Conservation (phyloP, 352 stramenopile genomes). For the Pilasporangium apinafurcum region DNA sequence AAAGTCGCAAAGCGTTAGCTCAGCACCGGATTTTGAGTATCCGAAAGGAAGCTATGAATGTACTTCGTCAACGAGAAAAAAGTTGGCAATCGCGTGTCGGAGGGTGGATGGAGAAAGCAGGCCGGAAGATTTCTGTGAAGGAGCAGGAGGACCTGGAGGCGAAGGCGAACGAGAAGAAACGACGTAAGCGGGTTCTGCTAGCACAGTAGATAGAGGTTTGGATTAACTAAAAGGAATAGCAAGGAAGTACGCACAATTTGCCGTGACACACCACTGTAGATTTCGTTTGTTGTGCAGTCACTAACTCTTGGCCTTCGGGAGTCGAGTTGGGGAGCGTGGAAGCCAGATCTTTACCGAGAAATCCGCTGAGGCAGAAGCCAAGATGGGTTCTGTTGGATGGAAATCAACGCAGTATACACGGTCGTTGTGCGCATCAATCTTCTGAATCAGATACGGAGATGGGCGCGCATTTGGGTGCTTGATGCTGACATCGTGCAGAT, state of each 20-base stretch:
- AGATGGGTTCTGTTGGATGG: constrained; percentile 76
- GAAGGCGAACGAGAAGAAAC: constrained; percentile 64
- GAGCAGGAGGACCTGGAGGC: constrained; percentile 85
- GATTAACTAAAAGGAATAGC: too few relatives aligned
- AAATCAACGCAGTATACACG: constrained; percentile 89
- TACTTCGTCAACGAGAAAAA: constrained; percentile 62
- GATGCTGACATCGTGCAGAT: constrained; percentile 78
- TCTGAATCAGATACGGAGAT: constrained; percentile 62
- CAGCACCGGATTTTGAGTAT: constrained; percentile 72
- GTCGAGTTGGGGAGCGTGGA: constrained; percentile 42
- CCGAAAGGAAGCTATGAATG: constrained; percentile 71
- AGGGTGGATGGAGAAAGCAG: constrained; percentile 84
- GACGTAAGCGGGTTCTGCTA: constrained; percentile 56
- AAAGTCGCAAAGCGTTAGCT: constrained; percentile 59
- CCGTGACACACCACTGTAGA: too few relatives aligned
- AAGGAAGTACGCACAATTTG: too few relatives aligned
- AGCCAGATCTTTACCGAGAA: constrained; percentile 87
- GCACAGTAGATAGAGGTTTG: constrained; percentile 6
- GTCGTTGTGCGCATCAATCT: constrained; percentile 81
- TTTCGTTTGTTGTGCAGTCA: constrained; percentile 2
- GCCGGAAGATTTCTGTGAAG: constrained; percentile 88
- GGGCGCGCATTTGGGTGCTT: constrained; percentile 41
- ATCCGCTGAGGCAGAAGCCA: constrained; percentile 81
- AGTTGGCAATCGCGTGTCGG: constrained; percentile 74
- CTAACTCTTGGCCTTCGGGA: constrained; percentile 59